These are phyloP conservation scores for Aspergillus avenaceus DNA, from an alignment of 495 filamentous ascomycete species.

Conservation along the genomic window DNA sequence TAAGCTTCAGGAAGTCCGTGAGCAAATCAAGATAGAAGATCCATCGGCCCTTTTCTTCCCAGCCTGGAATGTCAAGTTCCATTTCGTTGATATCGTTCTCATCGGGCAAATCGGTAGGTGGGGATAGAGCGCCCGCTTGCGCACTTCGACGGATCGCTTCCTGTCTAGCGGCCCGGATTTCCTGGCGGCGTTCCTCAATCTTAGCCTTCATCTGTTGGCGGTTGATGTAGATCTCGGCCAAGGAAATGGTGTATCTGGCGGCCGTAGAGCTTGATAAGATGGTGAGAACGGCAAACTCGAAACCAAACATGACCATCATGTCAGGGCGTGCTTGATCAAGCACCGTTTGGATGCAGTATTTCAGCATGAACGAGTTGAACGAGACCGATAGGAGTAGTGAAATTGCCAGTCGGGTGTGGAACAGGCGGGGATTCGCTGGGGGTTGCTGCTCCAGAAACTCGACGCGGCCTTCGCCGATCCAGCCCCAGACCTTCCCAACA, in stretches of 20 bases:
- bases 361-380: slow-evolving; percentile 73
- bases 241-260: slow-evolving; percentile 71
- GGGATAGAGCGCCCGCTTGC: slow-evolving; percentile 26
- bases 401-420: slow-evolving; percentile 75
- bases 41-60: slow-evolving; percentile 95
- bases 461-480: slow-evolving; percentile 93
- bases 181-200: slow-evolving; percentile 60
- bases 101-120: slow-evolving; percentile 44
- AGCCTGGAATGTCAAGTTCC: slow-evolving; percentile 90
- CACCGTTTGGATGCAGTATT: slow-evolving; percentile 76
- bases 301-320: slow-evolving; percentile 99
- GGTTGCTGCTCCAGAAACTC: slow-evolving; percentile 95
- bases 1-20: slow-evolving; percentile 86
- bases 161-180: slow-evolving; percentile 60
- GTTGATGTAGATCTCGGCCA: slow-evolving; percentile 72
- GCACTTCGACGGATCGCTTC: slow-evolving; percentile 43
- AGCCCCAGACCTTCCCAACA: slow-evolving; percentile 93
- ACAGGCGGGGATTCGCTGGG: slow-evolving; percentile 82
- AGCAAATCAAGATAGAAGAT: slow-evolving; percentile 83
- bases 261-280: slow-evolving; percentile 76
- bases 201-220: slow-evolving; percentile 63
- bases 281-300: slow-evolving; percentile 87
- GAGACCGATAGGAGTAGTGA: slow-evolving; percentile 73
- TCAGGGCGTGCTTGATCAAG: slow-evolving; percentile 81
- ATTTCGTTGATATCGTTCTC: slow-evolving; percentile 85